These are phyloP conservation scores for Penicillium sp. DNA, from an alignment of 2,329 filamentous ascomycete species.

Conservation along the genomic window DNA sequence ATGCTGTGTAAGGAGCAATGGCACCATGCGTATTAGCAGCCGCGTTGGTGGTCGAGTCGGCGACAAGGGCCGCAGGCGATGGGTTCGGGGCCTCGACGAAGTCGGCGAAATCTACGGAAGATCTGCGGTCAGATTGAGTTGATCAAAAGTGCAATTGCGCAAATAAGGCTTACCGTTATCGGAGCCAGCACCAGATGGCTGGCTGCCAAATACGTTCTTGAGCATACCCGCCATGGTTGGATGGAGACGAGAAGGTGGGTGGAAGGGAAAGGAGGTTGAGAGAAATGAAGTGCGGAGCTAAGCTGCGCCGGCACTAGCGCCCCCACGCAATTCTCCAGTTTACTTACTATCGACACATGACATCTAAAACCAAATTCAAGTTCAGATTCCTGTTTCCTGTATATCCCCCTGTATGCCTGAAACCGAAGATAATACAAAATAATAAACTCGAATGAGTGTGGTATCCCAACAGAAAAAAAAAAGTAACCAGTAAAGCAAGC, in stretches of 20 bases:
- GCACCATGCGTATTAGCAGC: constrained; percentile 48
- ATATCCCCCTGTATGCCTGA: constrained; percentile 22
- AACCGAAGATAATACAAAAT: constrained; percentile 20
- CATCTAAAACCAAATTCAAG: not conserved
- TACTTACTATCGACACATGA: not conserved
- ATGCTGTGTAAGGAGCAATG: constrained; percentile 76
- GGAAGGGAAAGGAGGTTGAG: constrained; percentile 26
- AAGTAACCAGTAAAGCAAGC: constrained; percentile 21
- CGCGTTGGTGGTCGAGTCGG: constrained; percentile 39
- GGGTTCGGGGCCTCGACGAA: constrained; percentile 79
- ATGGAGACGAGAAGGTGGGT: constrained; percentile 14
- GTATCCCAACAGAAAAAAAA: constrained; percentile 31
- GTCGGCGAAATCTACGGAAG: constrained; percentile 79
- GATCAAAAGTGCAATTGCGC: constrained; percentile 9
- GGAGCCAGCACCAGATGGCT: constrained; percentile 28
- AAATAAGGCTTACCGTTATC: constrained; percentile 37
- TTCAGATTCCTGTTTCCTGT: constrained; percentile 14
- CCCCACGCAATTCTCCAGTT: constrained; percentile 36
- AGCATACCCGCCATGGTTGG: constrained; percentile 39
- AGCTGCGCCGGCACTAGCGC: constrained; percentile 45
- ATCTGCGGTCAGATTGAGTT: constrained; percentile 1
- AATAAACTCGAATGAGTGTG: constrained; percentile 26
- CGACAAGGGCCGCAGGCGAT: constrained; percentile 49
- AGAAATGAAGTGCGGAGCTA: constrained; percentile 26
- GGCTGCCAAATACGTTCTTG: constrained; percentile 41